A percentile compares a stretch with the other conserved stretches of the same genome.
Evolutionary conservation across 257 asterid species (phyloP).

Genomic region (Fraxinus pennsylvanica): DNA sequence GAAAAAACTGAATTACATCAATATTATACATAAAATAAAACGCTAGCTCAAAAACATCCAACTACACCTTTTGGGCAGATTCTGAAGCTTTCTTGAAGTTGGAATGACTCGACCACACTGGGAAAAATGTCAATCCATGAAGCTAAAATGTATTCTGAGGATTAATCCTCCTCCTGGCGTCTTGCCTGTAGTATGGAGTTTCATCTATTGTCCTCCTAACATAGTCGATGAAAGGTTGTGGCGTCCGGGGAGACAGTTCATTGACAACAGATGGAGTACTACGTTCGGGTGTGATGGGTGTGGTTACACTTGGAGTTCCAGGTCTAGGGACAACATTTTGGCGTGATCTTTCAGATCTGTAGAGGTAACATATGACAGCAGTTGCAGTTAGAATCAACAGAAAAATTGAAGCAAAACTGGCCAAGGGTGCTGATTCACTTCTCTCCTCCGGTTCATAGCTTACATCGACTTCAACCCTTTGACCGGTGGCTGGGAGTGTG

Average conservation of each 20-base stretch:
- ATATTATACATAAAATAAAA: slow-evolving; percentile 19
- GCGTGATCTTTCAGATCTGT: slow-evolving; percentile 39
- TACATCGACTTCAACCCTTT: slow-evolving; percentile 58
- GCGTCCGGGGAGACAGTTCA: slow-evolving; percentile 84
- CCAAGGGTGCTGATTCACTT: slow-evolving; percentile 14
- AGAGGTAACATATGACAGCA: slow-evolving; percentile 36
- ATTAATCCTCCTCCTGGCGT: slow-evolving; percentile 68
- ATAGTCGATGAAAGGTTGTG: slow-evolving; percentile 86
- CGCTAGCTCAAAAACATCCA: slow-evolving; percentile 21
- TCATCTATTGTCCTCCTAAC: slow-evolving; percentile 85
- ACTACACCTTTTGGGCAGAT: not conserved
- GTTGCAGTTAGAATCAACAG: slow-evolving; percentile 32
- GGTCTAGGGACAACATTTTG: slow-evolving; percentile 22
- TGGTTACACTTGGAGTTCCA: slow-evolving; percentile 36
- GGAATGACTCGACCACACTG: not conserved
- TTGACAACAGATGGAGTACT: slow-evolving; percentile 39
- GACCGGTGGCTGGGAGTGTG: slow-evolving; percentile 76
- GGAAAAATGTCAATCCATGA: slow-evolving; percentile 8
- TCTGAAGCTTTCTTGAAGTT: not conserved
- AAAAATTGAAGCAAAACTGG: slow-evolving; percentile 24
- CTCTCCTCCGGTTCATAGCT: slow-evolving; percentile 54
- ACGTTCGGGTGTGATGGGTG: slow-evolving; percentile 64
- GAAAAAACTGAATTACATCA: not conserved
- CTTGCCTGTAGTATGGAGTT: slow-evolving; percentile 84
- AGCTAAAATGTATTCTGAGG: slow-evolving; percentile 73